phyloP scores from a whole-genome alignment of 208 protist genomes.

The Porcisia hertigi region DNA sequence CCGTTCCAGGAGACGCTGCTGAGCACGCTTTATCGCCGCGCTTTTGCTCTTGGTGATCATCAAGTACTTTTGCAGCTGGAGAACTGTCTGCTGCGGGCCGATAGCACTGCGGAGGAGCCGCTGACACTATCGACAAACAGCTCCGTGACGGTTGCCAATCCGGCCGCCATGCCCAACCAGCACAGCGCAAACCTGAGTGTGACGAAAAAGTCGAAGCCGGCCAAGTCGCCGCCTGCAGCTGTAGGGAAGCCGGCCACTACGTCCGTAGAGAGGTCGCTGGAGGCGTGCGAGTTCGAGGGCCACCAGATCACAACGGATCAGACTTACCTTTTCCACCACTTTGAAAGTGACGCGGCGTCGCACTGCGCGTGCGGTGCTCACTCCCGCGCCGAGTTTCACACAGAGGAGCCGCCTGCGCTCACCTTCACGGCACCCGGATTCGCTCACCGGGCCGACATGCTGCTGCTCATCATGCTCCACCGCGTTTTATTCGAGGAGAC shows the following conservation, averaged over 20 bases:
- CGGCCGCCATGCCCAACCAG: conserved; percentile 5
- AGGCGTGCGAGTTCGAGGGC: conserved; percentile 35
- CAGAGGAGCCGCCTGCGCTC: conserved; percentile 37
- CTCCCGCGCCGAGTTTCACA: conserved; percentile 55
- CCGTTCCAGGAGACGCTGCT: conserved; percentile 77
- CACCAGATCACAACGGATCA: conserved; percentile 28
- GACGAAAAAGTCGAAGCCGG: conserved; percentile 18
- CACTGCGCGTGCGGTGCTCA: conserved; percentile 59
- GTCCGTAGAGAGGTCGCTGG: conserved; percentile 17
- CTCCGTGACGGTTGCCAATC: conserved; percentile 19
- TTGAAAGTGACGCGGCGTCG: conserved; percentile 50
- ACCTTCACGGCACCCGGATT: conserved; percentile 49
- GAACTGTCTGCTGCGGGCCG: conserved; percentile 64
- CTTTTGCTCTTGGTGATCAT: conserved; percentile 56
- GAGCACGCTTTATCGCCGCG: conserved; percentile 66
- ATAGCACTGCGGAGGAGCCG: conserved; percentile 27
- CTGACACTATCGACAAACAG: conserved; percentile 30
- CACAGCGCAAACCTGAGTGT: background rate
- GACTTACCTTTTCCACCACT: conserved; percentile 77
- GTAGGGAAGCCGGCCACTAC: conserved; percentile 6
- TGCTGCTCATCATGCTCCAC: conserved; percentile 79
- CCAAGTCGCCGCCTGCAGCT: background rate
- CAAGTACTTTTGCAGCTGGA: conserved; percentile 78
- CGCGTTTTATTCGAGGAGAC: conserved; percentile 28
- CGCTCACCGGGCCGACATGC: conserved; percentile 51